A percentile compares a stretch with the other conserved stretches of the same genome.
Conservation (phyloP, 2,329 filamentous ascomycete genomes). For the Cordyceps pruinosa region DNA sequence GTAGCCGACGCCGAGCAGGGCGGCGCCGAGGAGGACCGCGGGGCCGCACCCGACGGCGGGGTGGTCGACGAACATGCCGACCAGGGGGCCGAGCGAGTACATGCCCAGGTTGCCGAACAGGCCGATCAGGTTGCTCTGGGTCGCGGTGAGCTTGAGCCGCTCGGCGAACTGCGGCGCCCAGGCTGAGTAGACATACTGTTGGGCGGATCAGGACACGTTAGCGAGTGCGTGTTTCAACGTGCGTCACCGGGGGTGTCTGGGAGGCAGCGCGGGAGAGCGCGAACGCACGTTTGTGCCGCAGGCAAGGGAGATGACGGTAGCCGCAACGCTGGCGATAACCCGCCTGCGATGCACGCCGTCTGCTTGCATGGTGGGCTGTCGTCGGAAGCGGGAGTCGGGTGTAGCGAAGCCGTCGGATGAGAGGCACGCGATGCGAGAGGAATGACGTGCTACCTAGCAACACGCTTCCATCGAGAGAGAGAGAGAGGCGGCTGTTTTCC, state of each 20-base stretch:
- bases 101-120: slow-evolving; percentile 84
- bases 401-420: not conserved
- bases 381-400: not conserved
- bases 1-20: slow-evolving; percentile 72
- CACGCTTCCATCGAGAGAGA: slow-evolving; percentile 1
- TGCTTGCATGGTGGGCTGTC: slow-evolving; percentile 34
- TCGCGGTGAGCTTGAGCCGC: slow-evolving; percentile 79
- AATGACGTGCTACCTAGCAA: not conserved
- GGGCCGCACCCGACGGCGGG: slow-evolving; percentile 62
- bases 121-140: slow-evolving; percentile 85
- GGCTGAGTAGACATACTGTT: slow-evolving; percentile 92
- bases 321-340: slow-evolving; percentile 75
- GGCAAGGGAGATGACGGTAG: slow-evolving; percentile 76
- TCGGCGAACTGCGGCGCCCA: slow-evolving; percentile 96
- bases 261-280: not conserved
- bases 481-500: not conserved
- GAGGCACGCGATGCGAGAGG: not conserved
- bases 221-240: slow-evolving; percentile 1
- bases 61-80: slow-evolving; percentile 80
- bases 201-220: not conserved
- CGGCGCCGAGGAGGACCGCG: slow-evolving; percentile 66
- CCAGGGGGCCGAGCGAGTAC: slow-evolving; percentile 84
- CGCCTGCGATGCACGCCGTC: slow-evolving; percentile 55
- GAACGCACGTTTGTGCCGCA: slow-evolving; percentile 81
- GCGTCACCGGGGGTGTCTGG: not conserved